These are phyloP conservation scores for Biscogniauxia marginata DNA, from an alignment of 2,329 filamentous ascomycete genomes.

Conservation along the genomic window DNA sequence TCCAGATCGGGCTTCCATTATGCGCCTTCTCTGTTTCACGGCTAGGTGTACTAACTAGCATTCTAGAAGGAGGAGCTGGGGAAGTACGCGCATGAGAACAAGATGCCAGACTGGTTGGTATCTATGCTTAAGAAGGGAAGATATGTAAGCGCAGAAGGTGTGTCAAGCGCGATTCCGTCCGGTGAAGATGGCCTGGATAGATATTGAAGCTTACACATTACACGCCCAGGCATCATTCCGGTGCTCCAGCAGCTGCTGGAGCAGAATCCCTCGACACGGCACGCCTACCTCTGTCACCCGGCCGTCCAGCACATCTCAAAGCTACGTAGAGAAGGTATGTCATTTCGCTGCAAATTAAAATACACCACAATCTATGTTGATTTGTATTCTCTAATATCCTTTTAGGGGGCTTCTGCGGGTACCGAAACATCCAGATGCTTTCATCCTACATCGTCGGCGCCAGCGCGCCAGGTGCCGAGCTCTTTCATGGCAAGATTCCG, in stretches of 20 bases:
- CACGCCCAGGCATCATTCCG: slow-evolving; percentile 53
- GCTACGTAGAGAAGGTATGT: slow-evolving; percentile 65
- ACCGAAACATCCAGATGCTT: slow-evolving; percentile 92
- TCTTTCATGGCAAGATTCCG: slow-evolving; percentile 63
- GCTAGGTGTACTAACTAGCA: slow-evolving; percentile 2
- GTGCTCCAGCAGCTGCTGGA: slow-evolving; percentile 63
- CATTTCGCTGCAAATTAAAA: no score
- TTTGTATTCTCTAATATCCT: no score
- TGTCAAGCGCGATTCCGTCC: slow-evolving; percentile 7
- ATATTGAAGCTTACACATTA: slow-evolving; percentile 14
- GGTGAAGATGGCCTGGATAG: slow-evolving; percentile 36
- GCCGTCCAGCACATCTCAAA: slow-evolving; percentile 79
- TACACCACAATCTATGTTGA: no score
- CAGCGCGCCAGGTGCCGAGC: slow-evolving; percentile 53
- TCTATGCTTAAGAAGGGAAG: slow-evolving; percentile 60
- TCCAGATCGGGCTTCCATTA: neutral
- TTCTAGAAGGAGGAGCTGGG: slow-evolving; percentile 63
- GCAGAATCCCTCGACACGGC: slow-evolving; percentile 61
- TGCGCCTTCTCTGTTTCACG: neutral
- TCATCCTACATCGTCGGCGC: slow-evolving; percentile 71
- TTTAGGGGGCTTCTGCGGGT: slow-evolving; percentile 85
- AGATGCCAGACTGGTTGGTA: slow-evolving; percentile 71
- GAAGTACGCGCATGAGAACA: slow-evolving; percentile 68
- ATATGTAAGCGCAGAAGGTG: slow-evolving; percentile 53
- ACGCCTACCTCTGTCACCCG: slow-evolving; percentile 78